Evolutionary conservation across 148 eudicot genomes (phyloP).

Genomic region (Amaranthus palmeri): DNA sequence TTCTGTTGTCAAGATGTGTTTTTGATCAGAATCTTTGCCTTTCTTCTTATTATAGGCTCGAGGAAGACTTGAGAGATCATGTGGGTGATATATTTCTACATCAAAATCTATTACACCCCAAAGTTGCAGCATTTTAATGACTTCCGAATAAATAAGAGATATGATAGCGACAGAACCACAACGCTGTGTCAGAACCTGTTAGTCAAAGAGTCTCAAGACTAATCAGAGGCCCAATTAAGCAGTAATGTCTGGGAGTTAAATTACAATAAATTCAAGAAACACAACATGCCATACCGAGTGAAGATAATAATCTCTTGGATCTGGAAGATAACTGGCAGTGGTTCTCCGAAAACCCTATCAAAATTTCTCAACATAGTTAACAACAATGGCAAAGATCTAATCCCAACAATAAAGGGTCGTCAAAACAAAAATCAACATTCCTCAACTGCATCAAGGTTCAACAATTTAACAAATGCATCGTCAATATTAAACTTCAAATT

Average conservation of each 20-base stretch:
- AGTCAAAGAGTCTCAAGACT: not conserved
- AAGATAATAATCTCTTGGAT: conserved; percentile 75
- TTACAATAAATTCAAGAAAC: conserved; percentile 1
- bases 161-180: conserved; percentile 70
- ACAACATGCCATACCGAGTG: conserved; percentile 56
- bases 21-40: conserved; percentile 64
- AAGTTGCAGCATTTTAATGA: conserved; percentile 66
- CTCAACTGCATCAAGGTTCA: not conserved
- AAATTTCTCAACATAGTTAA: conserved; percentile 7
- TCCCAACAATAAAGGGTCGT: too few species aligned
- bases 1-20: conserved; percentile 65
- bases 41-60: conserved; percentile 72
- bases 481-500: not conserved
- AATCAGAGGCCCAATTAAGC: not conserved
- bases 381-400: not conserved
- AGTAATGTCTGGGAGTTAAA: not conserved
- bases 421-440: conserved; percentile 6
- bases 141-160: conserved; percentile 69
- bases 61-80: conserved; percentile 58
- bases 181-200: conserved; percentile 81
- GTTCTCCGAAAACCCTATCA: conserved; percentile 71
- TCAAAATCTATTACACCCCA: conserved; percentile 74
- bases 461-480: not conserved
- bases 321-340: conserved; percentile 38
- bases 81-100: conserved; percentile 71